A percentile compares a stretch with the other conserved stretches of the same genome.
Conservation (phyloP, 2,329 filamentous ascomycete genomes). For the Cyphellophora attinorum region DNA sequence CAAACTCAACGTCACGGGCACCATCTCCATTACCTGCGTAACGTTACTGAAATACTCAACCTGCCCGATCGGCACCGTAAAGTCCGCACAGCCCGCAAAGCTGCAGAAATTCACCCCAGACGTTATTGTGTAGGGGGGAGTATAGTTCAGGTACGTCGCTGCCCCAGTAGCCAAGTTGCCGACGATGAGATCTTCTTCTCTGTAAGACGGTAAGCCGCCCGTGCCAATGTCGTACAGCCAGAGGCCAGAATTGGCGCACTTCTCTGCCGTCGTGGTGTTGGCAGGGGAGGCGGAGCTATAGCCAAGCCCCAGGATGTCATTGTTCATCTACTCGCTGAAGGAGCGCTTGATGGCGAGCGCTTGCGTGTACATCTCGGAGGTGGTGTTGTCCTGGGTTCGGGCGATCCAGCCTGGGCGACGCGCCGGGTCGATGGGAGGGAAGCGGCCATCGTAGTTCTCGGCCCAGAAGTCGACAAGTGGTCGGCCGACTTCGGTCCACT, state of each 20-base stretch:
- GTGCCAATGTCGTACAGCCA: conserved; percentile 20
- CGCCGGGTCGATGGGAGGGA: conserved; percentile 23
- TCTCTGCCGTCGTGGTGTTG: conserved; percentile 9
- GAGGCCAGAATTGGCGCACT: conserved; percentile 25
- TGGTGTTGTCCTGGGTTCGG: conserved; percentile 12
- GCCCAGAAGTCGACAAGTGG: conserved; percentile 21
- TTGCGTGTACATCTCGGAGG: conserved; percentile 14
- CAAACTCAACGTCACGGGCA: conserved; percentile 51
- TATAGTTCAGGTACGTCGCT: conserved; percentile 2
- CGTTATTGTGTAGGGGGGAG: conserved; percentile 2
- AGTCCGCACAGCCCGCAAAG: conserved; percentile 5
- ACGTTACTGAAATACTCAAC: conserved; percentile 28
- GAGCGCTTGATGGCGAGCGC: conserved; percentile 24
- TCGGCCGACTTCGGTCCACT: conserved; percentile 6
- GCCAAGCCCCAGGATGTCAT: conserved; percentile 11
- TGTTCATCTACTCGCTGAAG: conserved; percentile 25
- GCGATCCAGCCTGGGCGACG: conserved; percentile 14
- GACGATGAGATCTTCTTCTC: conserved; percentile 4
- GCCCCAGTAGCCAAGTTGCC: conserved; percentile 8
- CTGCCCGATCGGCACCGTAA: conserved; percentile 9
- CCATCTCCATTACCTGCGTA: conserved; percentile 38
- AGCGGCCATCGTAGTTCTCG: conserved; percentile 17
- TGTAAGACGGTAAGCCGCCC: conserved; percentile 11
- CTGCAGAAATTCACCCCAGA: not conserved
- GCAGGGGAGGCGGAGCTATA: not conserved